A percentile compares a stretch with the other conserved stretches of the same genome.
Conservation (phyloP, 2,329 filamentous ascomycete genomes). For the Celoporthe dispersa region DNA sequence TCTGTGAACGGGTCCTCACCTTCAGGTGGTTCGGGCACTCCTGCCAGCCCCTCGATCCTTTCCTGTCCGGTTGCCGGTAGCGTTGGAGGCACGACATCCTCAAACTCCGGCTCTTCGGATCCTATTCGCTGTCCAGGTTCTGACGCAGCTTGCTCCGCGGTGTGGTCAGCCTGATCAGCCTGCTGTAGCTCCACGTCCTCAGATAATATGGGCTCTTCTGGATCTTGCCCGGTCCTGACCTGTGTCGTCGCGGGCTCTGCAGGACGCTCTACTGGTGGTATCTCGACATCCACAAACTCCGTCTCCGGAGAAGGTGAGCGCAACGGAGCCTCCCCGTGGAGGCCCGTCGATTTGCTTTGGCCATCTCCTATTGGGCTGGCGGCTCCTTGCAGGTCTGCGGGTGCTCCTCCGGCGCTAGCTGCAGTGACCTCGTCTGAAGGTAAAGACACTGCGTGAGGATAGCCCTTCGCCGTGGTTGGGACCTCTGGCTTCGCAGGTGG, state of each 20-base stretch:
- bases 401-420: background rate
- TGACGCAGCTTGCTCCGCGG: conserved; percentile 19
- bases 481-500: conserved; percentile 30
- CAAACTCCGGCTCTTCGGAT: conserved; percentile 34
- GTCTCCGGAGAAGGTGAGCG: conserved; percentile 35
- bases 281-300: conserved; percentile 45
- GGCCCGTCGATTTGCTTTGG: background rate
- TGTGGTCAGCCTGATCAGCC: conserved; percentile 4
- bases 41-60: conserved; percentile 34
- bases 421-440: conserved; percentile 37
- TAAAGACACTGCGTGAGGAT: background rate
- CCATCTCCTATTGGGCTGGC: background rate
- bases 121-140: conserved; percentile 36
- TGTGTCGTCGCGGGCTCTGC: conserved; percentile 27
- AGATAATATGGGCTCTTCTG: conserved; percentile 35
- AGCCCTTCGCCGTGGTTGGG: background rate
- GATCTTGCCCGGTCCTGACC: conserved; percentile 36
- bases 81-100: conserved; percentile 33
- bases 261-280: conserved; percentile 25
- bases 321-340: background rate
- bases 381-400: background rate
- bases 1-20: conserved; percentile 29
- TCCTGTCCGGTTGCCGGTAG: conserved; percentile 33
- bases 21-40: conserved; percentile 22
- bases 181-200: conserved; percentile 40